A percentile compares a stretch with the other conserved stretches of the same genome.
phyloP scores from a whole-genome alignment of 805 yeast genomes.

The Grigorovia yakushimaensis region DNA sequence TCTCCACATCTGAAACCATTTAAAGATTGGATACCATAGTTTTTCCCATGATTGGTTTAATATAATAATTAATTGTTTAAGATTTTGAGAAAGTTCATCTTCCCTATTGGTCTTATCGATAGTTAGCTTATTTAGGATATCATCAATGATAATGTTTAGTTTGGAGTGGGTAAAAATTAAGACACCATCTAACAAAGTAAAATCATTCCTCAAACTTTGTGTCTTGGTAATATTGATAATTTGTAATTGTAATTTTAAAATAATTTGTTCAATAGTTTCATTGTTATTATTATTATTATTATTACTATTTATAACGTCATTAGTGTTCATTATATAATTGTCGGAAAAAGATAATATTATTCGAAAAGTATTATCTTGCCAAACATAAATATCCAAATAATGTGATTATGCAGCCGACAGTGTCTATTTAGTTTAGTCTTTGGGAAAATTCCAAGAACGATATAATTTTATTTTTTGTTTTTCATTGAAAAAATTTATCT shows the following conservation, averaged over 20 bases:
- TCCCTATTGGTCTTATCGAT: background rate
- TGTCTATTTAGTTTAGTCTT: background rate
- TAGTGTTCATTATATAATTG: background rate
- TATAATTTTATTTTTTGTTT: too few species aligned
- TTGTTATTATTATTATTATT: background rate
- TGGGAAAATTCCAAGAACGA: background rate
- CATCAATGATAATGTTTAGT: constrained; percentile 11
- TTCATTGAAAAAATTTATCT: background rate
- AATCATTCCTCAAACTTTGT: constrained; percentile 21
- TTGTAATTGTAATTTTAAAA: constrained; percentile 15
- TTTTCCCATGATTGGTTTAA: constrained; percentile 51
- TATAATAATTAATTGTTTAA: constrained; percentile 14
- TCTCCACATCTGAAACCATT: constrained; percentile 39
- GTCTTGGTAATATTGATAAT: constrained; percentile 17
- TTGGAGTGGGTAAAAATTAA: constrained; percentile 24
- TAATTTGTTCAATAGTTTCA: constrained; percentile 10
- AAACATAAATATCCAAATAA: background rate
- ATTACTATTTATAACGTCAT: background rate
- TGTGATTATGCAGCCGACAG: background rate
- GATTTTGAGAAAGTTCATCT: constrained; percentile 4
- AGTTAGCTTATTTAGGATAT: background rate
- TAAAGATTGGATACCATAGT: constrained; percentile 55
- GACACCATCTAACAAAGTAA: constrained; percentile 21
- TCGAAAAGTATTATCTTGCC: background rate
- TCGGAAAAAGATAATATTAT: background rate